phyloP scores from a whole-genome alignment of 2,329 filamentous ascomycete species.

The Drechslera avenae region DNA sequence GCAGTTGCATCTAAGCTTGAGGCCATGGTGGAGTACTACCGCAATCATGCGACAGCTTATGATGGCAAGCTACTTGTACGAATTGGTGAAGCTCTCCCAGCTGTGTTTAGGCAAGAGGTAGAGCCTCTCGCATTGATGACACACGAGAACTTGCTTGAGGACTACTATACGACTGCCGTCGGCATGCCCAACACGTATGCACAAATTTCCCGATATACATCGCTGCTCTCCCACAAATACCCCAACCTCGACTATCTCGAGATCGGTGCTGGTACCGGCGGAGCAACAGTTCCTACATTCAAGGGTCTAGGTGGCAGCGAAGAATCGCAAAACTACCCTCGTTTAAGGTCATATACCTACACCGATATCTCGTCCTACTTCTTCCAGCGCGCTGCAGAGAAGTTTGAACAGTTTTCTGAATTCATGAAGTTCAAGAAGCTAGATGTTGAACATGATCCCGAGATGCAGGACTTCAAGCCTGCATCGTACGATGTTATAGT shows the following conservation, averaged over 20 bases:
- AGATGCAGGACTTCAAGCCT: slow-evolving; percentile 24
- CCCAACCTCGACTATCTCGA: slow-evolving; percentile 22
- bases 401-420: slow-evolving; percentile 12
- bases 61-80: slow-evolving; percentile 21
- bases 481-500: slow-evolving; percentile 29
- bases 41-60: slow-evolving; percentile 14
- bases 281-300: slow-evolving; percentile 17
- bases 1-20: slow-evolving; percentile 11
- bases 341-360: slow-evolving; percentile 22
- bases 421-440: slow-evolving; percentile 26
- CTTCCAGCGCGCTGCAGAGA: slow-evolving; percentile 22
- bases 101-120: slow-evolving; percentile 18
- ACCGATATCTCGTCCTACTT: slow-evolving; percentile 28
- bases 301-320: slow-evolving; percentile 12
- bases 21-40: slow-evolving; percentile 12
- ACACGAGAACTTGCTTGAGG: slow-evolving; percentile 19
- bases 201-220: slow-evolving; percentile 16
- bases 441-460: slow-evolving; percentile 28
- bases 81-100: slow-evolving; percentile 16
- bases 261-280: slow-evolving; percentile 25
- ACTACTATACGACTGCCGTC: slow-evolving; percentile 21
- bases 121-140: slow-evolving; percentile 22
- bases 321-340: slow-evolving; percentile 7
- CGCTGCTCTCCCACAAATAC: slow-evolving; percentile 20
- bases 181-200: slow-evolving; percentile 25